Evolutionary conservation across 1,139 yeast genomes (phyloP), one percentile per base, ranked within the genome.

Genomic region (Williopsis jadinii): DNA sequence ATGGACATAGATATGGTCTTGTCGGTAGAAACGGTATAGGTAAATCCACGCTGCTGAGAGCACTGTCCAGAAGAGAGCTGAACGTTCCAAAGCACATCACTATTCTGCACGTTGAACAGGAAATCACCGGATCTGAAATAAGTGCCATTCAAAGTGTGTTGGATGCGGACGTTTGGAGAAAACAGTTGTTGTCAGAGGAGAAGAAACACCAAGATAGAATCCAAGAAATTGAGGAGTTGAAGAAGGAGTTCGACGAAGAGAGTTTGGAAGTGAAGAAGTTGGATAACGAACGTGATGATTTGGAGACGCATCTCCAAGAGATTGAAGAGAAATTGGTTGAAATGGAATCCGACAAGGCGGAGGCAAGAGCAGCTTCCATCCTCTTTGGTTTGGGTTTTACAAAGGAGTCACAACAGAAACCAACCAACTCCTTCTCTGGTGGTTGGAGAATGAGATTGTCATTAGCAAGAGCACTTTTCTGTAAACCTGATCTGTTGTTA

Each of bases 361-460:
- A 92, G 66, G 84, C 95, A 51, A 78, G 95, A 62, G 98, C 98
- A 10, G 97, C 97, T 3, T 81, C 95, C n/a, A 92, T 92, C 49
- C 70, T 92, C 47, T 85, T 66, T 51, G 98, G 98, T 61, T 73
- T 92, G 45, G 98, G 98, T 46, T 92, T 92, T 70, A 82, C 95
- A 38, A 78, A 79, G 50, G 95, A 85, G 57, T 76, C 96, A 8
- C 98, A 92, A 62, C 67, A 70, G 40, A 71, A 71, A 45, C 80
- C 96, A 24, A 88, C 97, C 10, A 90, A 87, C 54, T 76, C 92
- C 30, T 92, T 92, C 63, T 88, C 97, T 41, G 98, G 98, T 76
- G 98, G 98, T 80, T 92, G 98, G 98, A 83, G 98, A 76, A 92
- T 92, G 98, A 84, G 98, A 71, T 75, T 92, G 52, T 86, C 97